phyloP scores from a whole-genome alignment of 495 filamentous ascomycete genomes.

The Aspergillus mulundensis region DNA sequence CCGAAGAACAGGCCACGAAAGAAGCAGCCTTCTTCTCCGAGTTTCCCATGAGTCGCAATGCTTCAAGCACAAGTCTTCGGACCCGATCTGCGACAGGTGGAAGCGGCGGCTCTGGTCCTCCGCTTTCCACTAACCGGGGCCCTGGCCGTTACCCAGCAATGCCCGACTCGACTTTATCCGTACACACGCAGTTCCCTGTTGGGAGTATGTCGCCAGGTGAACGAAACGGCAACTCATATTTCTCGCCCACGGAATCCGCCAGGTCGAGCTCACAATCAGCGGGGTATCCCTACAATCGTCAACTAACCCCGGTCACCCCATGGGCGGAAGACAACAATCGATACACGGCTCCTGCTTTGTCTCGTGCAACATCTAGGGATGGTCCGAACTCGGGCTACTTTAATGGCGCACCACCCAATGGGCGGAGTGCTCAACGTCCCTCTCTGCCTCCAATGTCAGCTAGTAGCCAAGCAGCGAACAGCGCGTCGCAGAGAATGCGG shows the following conservation, averaged over 20 bases:
- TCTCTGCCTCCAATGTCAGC: slow-evolving; percentile 74
- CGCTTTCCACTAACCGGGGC: slow-evolving; percentile 49
- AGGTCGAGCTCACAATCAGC: slow-evolving; percentile 73
- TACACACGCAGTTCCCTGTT: slow-evolving; percentile 65
- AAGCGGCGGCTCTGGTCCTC: slow-evolving; percentile 48
- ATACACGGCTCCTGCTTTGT: slow-evolving; percentile 83
- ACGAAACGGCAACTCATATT: slow-evolving; percentile 70
- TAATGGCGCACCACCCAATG: slow-evolving; percentile 45
- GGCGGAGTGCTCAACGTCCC: slow-evolving; percentile 67
- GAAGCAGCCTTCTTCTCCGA: slow-evolving; percentile 43
- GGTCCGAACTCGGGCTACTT: slow-evolving; percentile 60
- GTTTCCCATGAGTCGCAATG: slow-evolving; percentile 67
- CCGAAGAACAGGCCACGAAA: slow-evolving; percentile 63
- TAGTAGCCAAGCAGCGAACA: slow-evolving; percentile 50
- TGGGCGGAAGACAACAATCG: slow-evolving; percentile 68
- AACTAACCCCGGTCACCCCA: slow-evolving; percentile 55
- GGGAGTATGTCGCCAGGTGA: slow-evolving; percentile 51
- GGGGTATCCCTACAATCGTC: slow-evolving; percentile 74
- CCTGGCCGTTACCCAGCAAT: slow-evolving; percentile 53
- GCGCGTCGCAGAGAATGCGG: slow-evolving; percentile 54
- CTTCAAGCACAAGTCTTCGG: slow-evolving; percentile 74
- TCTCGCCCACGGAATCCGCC: slow-evolving; percentile 84
- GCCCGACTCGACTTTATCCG: slow-evolving; percentile 58
- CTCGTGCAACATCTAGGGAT: slow-evolving; percentile 73
- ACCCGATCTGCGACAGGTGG: slow-evolving; percentile 76